A percentile compares a stretch with the other conserved stretches of the same genome.
phyloP scores from a whole-genome alignment of 108 stramenopile species.

The Aurantiochytrium sp. region DNA sequence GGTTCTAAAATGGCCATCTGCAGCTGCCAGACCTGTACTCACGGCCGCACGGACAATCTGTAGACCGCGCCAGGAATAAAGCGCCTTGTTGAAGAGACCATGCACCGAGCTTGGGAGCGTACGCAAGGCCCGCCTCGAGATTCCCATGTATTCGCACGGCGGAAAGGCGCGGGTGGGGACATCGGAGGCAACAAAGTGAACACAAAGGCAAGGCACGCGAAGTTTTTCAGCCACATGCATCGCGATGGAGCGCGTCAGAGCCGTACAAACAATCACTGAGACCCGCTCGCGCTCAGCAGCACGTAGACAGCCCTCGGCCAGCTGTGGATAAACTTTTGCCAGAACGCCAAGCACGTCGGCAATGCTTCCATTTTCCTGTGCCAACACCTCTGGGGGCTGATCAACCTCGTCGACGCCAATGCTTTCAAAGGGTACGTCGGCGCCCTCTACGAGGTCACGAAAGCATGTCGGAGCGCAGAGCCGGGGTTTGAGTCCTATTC shows the following conservation, averaged over 20 bases:
- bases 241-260: not conserved
- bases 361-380: not conserved
- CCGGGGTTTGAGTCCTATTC: not conserved
- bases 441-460: not conserved
- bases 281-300: not conserved
- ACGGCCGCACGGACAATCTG: not conserved
- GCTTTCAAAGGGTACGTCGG: not conserved
- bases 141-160: not conserved
- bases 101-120: not conserved
- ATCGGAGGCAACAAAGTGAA: slow-evolving; percentile 11
- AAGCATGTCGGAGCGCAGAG: not conserved
- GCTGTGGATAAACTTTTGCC: not conserved
- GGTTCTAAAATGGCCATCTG: not conserved
- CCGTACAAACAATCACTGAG: not conserved
- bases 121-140: not conserved
- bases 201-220: not conserved
- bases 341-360: not conserved
- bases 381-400: not conserved
- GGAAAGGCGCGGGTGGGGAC: not conserved
- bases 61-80: not conserved
- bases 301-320: not conserved
- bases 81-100: not conserved
- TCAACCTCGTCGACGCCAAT: not conserved
- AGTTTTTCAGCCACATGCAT: not conserved
- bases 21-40: not conserved